These are phyloP conservation scores for Mangifera indica DNA, from an alignment of 345 rosid genomes.

Conservation along the genomic window DNA sequence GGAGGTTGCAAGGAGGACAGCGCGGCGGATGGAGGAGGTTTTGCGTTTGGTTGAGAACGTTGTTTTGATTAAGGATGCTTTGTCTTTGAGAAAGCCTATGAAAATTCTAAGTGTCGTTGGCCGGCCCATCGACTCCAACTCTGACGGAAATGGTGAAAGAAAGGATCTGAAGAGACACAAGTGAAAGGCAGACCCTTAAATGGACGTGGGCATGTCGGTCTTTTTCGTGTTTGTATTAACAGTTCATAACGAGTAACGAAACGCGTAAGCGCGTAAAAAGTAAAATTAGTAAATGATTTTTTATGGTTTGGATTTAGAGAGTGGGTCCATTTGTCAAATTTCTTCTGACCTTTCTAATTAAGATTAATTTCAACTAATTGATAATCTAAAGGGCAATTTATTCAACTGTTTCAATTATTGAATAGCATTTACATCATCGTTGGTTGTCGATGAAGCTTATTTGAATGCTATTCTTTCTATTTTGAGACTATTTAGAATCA, in stretches of 20 bases:
- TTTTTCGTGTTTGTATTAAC: background rate
- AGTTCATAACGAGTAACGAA: background rate
- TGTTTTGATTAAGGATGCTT: slow-evolving; percentile 41
- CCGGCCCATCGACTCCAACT: slow-evolving; percentile 34
- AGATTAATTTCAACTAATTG: background rate
- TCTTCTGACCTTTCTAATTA: background rate
- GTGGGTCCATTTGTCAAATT: background rate
- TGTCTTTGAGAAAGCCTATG: slow-evolving; percentile 45
- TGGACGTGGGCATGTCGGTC: background rate
- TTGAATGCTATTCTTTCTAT: no score
- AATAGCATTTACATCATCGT: no score
- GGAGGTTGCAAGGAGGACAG: slow-evolving; percentile 52
- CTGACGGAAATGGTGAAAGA: background rate
- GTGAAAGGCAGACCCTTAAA: background rate
- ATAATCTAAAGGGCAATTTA: background rate
- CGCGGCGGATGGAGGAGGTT: slow-evolving; percentile 25
- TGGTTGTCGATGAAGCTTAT: no score
- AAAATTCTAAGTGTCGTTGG: slow-evolving; percentile 32
- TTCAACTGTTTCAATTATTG: background rate
- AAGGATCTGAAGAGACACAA: background rate
- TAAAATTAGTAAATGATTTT: background rate
- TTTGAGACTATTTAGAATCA: no score
- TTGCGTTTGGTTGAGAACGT: slow-evolving; percentile 32
- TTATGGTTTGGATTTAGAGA: background rate
- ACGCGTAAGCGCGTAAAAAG: background rate